Evolutionary conservation across 2,329 filamentous ascomycete species (phyloP).

Genomic region (Neophaeococcomyces aloes): DNA sequence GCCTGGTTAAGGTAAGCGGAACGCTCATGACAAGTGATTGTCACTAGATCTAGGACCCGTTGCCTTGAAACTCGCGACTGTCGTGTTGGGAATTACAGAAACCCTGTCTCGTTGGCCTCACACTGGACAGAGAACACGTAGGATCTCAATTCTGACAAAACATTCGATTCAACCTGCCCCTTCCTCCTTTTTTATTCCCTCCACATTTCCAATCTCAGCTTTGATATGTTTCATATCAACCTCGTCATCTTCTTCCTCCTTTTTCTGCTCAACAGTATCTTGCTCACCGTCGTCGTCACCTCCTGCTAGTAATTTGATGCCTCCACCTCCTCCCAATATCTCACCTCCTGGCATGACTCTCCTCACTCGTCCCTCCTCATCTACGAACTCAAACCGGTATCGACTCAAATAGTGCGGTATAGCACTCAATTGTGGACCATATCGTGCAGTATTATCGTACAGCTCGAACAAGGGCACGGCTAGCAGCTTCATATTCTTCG

Average conservation of each 20-base stretch:
- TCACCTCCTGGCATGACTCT: slow-evolving; percentile 69
- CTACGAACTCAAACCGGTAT: slow-evolving; percentile 96
- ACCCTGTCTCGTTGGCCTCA: too few relatives aligned
- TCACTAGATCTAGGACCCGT: too few relatives aligned
- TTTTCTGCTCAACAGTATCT: not conserved
- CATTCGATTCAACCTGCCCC: too few relatives aligned
- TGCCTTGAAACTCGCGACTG: too few relatives aligned
- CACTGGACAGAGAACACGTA: too few relatives aligned
- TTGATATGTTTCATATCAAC: slow-evolving; percentile 10
- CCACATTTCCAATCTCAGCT: slow-evolving; percentile 6
- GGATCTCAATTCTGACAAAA: too few relatives aligned
- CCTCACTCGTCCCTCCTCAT: slow-evolving; percentile 81
- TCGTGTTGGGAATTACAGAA: too few relatives aligned
- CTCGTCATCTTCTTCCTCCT: slow-evolving; percentile 3
- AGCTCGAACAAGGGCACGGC: slow-evolving; percentile 95
- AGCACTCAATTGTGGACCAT: slow-evolving; percentile 89
- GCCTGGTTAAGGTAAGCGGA: too few relatives aligned
- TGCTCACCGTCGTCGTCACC: not conserved
- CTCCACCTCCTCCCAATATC: slow-evolving; percentile 33
- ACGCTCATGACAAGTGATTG: too few relatives aligned
- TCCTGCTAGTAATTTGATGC: slow-evolving; percentile 6
- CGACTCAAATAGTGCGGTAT: slow-evolving; percentile 89
- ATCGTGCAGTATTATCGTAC: slow-evolving; percentile 91
- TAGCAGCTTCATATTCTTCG: slow-evolving; percentile 99
- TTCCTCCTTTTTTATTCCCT: slow-evolving; percentile 7